A percentile compares a stretch with the other conserved stretches of the same genome.
These are phyloP conservation scores for Irineochytrium annulatum DNA, from an alignment of 192 early-diverging fungal species.

Conservation along the genomic window DNA sequence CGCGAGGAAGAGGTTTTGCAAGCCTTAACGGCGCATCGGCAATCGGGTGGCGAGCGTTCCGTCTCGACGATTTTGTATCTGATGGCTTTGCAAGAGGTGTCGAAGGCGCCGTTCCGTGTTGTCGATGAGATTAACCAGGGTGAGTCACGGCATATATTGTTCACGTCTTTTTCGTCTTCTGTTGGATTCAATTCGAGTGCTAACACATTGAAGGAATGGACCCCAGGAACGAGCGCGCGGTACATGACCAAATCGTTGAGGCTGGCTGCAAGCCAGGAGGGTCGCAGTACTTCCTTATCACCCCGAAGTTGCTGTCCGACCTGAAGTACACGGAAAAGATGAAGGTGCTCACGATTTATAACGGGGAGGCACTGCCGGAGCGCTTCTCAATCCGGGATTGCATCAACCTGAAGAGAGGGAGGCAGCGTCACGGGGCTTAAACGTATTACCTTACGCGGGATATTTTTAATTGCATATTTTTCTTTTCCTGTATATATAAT, in stretches of 20 bases:
- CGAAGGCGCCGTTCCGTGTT: constrained; percentile 89
- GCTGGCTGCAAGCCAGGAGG: constrained; percentile 67
- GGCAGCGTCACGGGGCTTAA: no score
- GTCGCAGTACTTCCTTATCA: constrained; percentile 94
- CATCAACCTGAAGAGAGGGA: no score
- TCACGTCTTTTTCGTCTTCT: no score
- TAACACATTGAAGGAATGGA: no score
- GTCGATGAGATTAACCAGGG: constrained; percentile 99
- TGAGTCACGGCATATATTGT: no score
- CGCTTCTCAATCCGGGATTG: no score
- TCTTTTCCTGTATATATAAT: no score
- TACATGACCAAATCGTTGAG: constrained; percentile 87
- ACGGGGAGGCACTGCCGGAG: constrained; percentile 83
- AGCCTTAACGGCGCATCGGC: constrained; percentile 78
- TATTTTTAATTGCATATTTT: no score
- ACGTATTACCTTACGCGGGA: no score
- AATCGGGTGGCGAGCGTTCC: constrained; percentile 93
- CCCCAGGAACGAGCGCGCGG: constrained; percentile 88
- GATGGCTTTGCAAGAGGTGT: constrained; percentile 86
- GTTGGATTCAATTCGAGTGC: no score
- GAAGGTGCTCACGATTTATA: constrained; percentile 90
- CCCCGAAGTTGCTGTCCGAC: constrained; percentile 95
- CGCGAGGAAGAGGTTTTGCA: constrained; percentile 79
- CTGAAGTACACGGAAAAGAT: constrained; percentile 87
- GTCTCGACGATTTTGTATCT: constrained; percentile 96